phyloP scores from a whole-genome alignment of 2,329 filamentous ascomycete species.

The Hypoxylon sp. region DNA sequence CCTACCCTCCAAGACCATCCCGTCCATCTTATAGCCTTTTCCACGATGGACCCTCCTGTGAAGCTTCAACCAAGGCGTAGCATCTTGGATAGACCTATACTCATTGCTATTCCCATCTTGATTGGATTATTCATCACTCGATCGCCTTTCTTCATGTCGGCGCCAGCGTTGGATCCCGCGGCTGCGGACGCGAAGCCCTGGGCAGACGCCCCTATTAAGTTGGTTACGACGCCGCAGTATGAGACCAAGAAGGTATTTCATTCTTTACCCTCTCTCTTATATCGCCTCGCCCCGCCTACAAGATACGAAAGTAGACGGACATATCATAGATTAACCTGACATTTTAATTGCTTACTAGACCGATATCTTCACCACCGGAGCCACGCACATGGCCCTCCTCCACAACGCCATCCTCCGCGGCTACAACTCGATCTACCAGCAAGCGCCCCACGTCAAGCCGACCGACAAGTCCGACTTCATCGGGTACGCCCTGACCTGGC shows the following conservation, averaged over 20 bases:
- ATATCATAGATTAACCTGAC: conserved; percentile 5
- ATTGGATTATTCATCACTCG: conserved; percentile 57
- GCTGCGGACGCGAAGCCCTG: conserved; percentile 56
- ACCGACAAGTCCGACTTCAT: conserved; percentile 71
- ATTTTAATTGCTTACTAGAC: conserved; percentile 56
- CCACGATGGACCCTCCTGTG: conserved; percentile 26
- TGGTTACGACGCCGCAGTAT: conserved; percentile 68
- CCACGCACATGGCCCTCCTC: conserved; percentile 73
- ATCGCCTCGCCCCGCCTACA: too few relatives aligned
- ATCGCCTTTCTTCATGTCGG: conserved; percentile 59
- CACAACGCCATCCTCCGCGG: conserved; percentile 75
- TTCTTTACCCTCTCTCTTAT: neutral
- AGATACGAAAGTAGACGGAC: neutral
- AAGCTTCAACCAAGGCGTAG: conserved; percentile 41
- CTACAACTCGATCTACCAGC: conserved; percentile 74
- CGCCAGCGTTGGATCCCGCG: conserved; percentile 49
- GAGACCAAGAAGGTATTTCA: conserved; percentile 64
- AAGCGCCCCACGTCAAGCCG: conserved; percentile 67
- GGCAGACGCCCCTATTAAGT: conserved; percentile 69
- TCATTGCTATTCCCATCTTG: conserved; percentile 54
- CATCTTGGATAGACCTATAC: conserved; percentile 52
- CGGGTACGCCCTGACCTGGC: conserved; percentile 70
- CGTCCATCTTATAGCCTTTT: conserved; percentile 13
- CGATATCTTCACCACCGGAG: conserved; percentile 71
- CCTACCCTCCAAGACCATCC: conserved; percentile 4